phyloP scores from a whole-genome alignment of 495 filamentous ascomycete species.

The Lepidopterella palustris region DNA sequence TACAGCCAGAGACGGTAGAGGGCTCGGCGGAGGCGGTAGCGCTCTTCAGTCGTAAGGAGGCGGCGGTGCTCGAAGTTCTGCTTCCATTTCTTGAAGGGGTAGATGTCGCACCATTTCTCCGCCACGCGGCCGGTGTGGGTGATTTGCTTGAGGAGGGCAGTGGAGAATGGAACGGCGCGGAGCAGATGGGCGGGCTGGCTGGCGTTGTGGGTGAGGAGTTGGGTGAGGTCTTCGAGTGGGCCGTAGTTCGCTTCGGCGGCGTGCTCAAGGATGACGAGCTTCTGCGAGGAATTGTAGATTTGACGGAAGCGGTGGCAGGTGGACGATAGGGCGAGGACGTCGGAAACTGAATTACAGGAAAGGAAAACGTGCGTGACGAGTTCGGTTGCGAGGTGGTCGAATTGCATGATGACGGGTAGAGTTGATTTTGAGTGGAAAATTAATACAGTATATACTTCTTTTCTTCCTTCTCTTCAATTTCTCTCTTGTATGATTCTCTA shows the following conservation, averaged over 20 bases:
- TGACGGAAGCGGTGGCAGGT: conserved; percentile 50
- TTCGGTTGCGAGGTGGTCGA: conserved; percentile 52
- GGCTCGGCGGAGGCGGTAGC: conserved; percentile 54
- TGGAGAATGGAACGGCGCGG: conserved; percentile 45
- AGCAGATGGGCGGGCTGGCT: conserved; percentile 50
- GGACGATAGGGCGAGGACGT: conserved; percentile 49
- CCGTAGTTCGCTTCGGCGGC: conserved; percentile 54
- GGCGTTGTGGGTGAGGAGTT: conserved; percentile 52
- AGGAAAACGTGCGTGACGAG: conserved; percentile 56
- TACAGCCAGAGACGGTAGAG: conserved; percentile 68
- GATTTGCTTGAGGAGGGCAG: conserved; percentile 52
- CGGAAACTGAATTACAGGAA: conserved; percentile 46
- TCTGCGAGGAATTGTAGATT: conserved; percentile 48
- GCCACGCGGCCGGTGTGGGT: conserved; percentile 52
- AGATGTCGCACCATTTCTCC: conserved; percentile 58
- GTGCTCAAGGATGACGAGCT: conserved; percentile 47
- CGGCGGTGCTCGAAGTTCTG: conserved; percentile 55
- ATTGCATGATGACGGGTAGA: conserved; percentile 40
- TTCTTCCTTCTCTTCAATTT: conserved; percentile 18
- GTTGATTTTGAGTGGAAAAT: not conserved
- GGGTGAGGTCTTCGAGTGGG: conserved; percentile 54
- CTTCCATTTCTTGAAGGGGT: conserved; percentile 64
- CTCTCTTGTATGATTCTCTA: conserved; percentile 20
- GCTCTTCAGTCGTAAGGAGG: conserved; percentile 50
- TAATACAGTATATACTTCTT: conserved; percentile 2